Conservation (phyloP, 177 flowering plant genomes). For the Tripterygium wilfordii region DNA sequence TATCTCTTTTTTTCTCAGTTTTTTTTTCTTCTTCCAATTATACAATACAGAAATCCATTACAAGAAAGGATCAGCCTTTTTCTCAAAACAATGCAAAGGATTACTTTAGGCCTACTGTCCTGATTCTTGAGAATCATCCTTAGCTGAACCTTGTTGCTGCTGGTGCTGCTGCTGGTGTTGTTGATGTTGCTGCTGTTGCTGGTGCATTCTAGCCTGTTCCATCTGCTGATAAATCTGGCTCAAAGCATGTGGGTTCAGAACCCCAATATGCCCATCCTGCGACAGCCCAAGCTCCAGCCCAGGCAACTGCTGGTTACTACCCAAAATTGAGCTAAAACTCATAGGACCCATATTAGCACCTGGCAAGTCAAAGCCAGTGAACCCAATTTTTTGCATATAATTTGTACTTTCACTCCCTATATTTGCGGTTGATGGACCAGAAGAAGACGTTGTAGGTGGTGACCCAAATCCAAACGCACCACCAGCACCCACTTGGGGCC, state of each 20-base stretch:
- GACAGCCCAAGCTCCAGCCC: conserved; percentile 56
- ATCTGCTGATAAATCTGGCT: conserved; percentile 66
- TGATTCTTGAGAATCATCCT: conserved; percentile 53
- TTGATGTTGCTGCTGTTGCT: no score
- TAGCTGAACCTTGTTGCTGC: conserved; percentile 23
- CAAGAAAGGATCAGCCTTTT: conserved; percentile 16
- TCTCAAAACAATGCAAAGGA: not conserved
- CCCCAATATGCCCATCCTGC: conserved; percentile 56
- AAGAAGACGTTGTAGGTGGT: conserved; percentile 8
- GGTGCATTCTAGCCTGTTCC: conserved; percentile 43
- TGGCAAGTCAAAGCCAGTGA: conserved; percentile 38
- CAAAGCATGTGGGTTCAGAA: conserved; percentile 47
- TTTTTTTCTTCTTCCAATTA: conserved; percentile 10
- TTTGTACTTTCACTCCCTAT: conserved; percentile 27
- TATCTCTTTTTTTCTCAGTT: conserved; percentile 2
- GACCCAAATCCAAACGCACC: conserved; percentile 29
- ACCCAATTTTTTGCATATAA: conserved; percentile 40
- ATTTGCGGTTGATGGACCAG: conserved; percentile 22
- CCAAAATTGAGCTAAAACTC: conserved; percentile 48
- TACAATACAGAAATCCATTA: conserved; percentile 26
- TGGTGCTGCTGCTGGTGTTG: no score
- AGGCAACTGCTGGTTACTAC: conserved; percentile 35
- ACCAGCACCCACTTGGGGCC: conserved; percentile 42
- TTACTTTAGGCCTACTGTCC: conserved; percentile 14
- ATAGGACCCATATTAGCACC: conserved; percentile 32